Percentiles rank a stretch among this genome's conserved stretches.
phyloP scores from a whole-genome alignment of 106 monocot genomes.

The Dactylorhiza incarnata region DNA sequence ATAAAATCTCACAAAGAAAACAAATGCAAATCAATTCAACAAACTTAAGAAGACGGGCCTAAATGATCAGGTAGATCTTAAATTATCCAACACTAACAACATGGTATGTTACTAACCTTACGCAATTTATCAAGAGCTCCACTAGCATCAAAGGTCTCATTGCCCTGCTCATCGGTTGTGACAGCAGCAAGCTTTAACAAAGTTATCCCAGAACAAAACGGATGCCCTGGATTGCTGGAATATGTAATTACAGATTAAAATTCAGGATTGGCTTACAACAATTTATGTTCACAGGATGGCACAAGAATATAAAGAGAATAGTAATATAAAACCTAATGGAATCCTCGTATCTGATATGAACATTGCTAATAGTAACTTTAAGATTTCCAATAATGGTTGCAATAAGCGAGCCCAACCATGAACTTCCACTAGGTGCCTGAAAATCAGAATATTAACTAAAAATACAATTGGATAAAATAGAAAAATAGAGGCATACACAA shows the following conservation, averaged over 20 bases:
- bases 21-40: neutral
- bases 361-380: slow-evolving; percentile 92
- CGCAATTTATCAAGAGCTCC: slow-evolving; percentile 87
- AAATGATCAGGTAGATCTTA: neutral
- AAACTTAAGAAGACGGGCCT: neutral
- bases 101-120: slow-evolving; percentile 43
- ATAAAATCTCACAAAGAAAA: neutral
- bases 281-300: neutral
- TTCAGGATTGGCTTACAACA: neutral
- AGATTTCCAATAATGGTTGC: slow-evolving; percentile 94
- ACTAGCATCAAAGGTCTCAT: slow-evolving; percentile 99
- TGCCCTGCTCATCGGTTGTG: slow-evolving; percentile 86
- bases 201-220: slow-evolving; percentile 86
- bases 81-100: neutral
- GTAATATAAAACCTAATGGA: slow-evolving; percentile 50
- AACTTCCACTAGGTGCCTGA: slow-evolving; percentile 62
- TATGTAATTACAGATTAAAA: neutral
- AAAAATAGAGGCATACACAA: no score
- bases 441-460: slow-evolving; percentile 6
- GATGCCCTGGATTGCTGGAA: slow-evolving; percentile 84
- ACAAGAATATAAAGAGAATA: neutral
- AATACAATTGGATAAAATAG: neutral
- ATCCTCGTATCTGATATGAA: slow-evolving; percentile 98
- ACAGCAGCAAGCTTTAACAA: slow-evolving; percentile 96
- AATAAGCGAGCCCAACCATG: slow-evolving; percentile 76